phyloP scores from a whole-genome alignment of 108 stramenopile species.

The Fragilaria crotonensis region DNA sequence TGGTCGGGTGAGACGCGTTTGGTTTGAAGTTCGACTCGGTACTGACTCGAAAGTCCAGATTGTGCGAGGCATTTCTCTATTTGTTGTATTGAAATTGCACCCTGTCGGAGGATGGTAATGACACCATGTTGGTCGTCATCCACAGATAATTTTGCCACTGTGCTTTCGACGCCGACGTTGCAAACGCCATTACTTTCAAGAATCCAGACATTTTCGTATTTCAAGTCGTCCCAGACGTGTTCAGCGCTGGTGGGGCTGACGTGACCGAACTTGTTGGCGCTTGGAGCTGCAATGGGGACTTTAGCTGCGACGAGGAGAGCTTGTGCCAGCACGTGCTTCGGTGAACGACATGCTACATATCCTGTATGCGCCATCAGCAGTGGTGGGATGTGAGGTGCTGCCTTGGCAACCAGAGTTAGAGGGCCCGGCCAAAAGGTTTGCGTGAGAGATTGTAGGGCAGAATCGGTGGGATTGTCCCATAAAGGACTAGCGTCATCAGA shows the following conservation, averaged over 20 bases:
- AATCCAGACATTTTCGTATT: constrained; percentile 77
- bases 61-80: constrained; percentile 37
- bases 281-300: constrained; percentile 96
- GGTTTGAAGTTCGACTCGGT: constrained; percentile 23
- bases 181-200: constrained; percentile 39
- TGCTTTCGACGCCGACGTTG: constrained; percentile 75
- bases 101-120: constrained; percentile 65
- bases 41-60: constrained; percentile 24
- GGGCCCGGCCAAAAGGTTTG: constrained; percentile 91
- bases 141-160: constrained; percentile 77
- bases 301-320: constrained; percentile 63
- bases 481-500: constrained; percentile 52
- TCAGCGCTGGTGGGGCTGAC: constrained; percentile 88
- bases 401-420: constrained; percentile 83
- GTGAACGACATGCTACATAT: constrained; percentile 94
- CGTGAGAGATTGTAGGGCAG: constrained; percentile 41
- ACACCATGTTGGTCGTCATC: constrained; percentile 34
- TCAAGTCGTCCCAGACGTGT: constrained; percentile 95
- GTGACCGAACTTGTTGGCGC: constrained; percentile 97
- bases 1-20: constrained; percentile 38
- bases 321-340: constrained; percentile 82
- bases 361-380: constrained; percentile 90
- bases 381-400: constrained; percentile 61
- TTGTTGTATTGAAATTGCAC: constrained; percentile 56
- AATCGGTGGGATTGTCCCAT: constrained; percentile 52